Conservation (phyloP, 495 filamentous ascomycete species). For the Penicillium samsonianum region DNA sequence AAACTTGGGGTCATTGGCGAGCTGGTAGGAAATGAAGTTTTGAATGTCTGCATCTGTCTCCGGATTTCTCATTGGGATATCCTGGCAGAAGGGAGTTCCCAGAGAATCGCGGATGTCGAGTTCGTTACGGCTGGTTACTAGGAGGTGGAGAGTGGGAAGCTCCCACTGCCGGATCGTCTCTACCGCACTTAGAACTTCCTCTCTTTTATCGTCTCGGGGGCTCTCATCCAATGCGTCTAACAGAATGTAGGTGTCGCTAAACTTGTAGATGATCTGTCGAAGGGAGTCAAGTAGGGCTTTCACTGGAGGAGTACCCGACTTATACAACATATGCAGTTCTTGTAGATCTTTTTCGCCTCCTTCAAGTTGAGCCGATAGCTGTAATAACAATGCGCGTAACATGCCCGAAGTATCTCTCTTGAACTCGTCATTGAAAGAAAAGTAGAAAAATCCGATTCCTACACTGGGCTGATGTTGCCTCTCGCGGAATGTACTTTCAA, state of each 20-base stretch:
- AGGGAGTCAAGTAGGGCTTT: constrained; percentile 19
- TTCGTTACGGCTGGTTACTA: constrained; percentile 42
- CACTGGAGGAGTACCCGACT: constrained; percentile 13
- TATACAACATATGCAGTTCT: constrained; percentile 18
- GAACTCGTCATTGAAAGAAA: constrained; percentile 37
- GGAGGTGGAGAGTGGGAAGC: constrained; percentile 31
- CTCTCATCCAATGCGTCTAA: constrained; percentile 36
- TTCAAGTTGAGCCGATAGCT: constrained; percentile 34
- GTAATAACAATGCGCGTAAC: constrained; percentile 39
- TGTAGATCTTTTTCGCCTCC: constrained; percentile 20
- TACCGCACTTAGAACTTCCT: constrained; percentile 26
- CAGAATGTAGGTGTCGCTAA: constrained; percentile 28
- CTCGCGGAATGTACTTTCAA: constrained; percentile 28
- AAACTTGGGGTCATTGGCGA: constrained; percentile 29
- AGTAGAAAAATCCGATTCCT: constrained; percentile 46
- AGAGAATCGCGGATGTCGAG: constrained; percentile 36
- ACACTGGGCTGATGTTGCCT: constrained; percentile 13
- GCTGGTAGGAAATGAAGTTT: constrained; percentile 31
- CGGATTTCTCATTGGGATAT: constrained; percentile 28
- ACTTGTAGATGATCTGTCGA: constrained; percentile 15
- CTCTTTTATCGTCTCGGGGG: constrained; percentile 20
- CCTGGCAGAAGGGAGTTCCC: constrained; percentile 10
- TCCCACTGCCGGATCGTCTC: constrained; percentile 28
- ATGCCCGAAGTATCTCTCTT: constrained; percentile 34
- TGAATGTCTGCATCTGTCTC: constrained; percentile 33